Base-by-base conservation (phyloP, 169 alveolate genomes). In the Cryptosporidium tyzzeri region DNA sequence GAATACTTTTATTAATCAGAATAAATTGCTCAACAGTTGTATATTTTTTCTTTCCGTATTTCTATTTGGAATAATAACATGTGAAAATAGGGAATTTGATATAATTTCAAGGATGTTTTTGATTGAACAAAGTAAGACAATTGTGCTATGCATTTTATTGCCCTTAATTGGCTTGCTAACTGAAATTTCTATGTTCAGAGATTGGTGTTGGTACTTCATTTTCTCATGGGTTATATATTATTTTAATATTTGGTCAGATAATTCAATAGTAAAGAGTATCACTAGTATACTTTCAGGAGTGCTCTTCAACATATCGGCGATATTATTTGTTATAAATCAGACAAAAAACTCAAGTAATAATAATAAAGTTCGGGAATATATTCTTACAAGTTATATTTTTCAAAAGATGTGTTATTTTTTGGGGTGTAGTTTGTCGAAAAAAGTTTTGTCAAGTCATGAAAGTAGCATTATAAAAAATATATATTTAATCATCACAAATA, bases 11-110 rank as follows among this genome's bases (percentile, higher is more conserved):
- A 37, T 67, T 9, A 67, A n/a, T 41, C 59, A 31, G 84, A n/a
- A 10, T 29, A 69, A 18, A 44, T 69, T 18, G 14, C 16, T 37
- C 18, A 35, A 45, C 7, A 33, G 33, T 35, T 37, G 14, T 23
- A 14, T 80, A 44, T 65, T 80, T 80, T 80, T 80, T 45, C 26
- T 59, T 12, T 31, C 39, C 35, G 37, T 62, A 8, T 80, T 80
- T 44, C 45, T 80, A 2, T 80, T 80, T 80, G 89, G 89, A 10
- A 23, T 80, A 9, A 10, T 80, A 80, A 80, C 80, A 21, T 29
- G 2, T 21, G 48, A 80, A 41, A 80, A 53, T 4, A 21, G 18
- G 21, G 74, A 59, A n/a, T 65, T 80, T 62, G 89, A 80, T 44
- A 41, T 80, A 31, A 41, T 31, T 23, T 62, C 75, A 62, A 37